Evolutionary conservation across 768 basidiomycete species (phyloP), one percentile per base, ranked within the genome.

Genomic region (Hygrophoropsis aurantiaca): DNA sequence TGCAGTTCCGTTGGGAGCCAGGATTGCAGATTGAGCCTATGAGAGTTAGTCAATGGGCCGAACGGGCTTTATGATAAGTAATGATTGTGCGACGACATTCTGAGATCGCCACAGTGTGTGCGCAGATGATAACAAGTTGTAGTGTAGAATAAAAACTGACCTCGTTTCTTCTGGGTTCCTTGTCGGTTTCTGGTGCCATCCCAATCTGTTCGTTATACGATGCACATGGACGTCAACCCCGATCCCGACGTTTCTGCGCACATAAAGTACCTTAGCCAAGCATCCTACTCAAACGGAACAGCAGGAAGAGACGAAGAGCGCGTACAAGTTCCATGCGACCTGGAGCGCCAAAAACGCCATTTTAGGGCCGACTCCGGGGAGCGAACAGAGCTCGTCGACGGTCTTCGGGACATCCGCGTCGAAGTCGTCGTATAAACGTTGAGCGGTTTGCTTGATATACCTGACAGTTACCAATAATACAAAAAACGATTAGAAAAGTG

Each of bases 141-240:
- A 10, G 25, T 25, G 7, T 19, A 23, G 10, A 40, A 11, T 33
- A 13, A n/a, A n/a, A 13, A 55, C 60, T 20, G 40, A 88, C 87
- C 94, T 72, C 0, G 95, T 97, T 58, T 90, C 82, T 59, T 99
- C 95, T 0, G 94, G 90, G 2, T 73, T 87, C 59, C 85, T 89
- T 1, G 94, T 94, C 5, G 81, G 82, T 3, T 79, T 82, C 50
- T 81, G 80, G 65, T 98, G 95, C 95, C 95, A 99, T 33, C 89
- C 84, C 2, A 99, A 66, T 13, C 93, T 75, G 56, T 98, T 94
- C 21, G 94, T 94, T 44, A 99, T 97, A 5, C 95, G 75, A 56
- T 97, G 94, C 6, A 97, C 94, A 63, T 99, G 95, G 0, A 92
- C 88, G 56, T 99, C 95, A 0, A 98, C 95, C 0, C 94, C 95